Percentiles rank a stretch among this genome's conserved stretches.
phyloP scores from a whole-genome alignment of 331 rosid species.

The Rosa hybrid region DNA sequence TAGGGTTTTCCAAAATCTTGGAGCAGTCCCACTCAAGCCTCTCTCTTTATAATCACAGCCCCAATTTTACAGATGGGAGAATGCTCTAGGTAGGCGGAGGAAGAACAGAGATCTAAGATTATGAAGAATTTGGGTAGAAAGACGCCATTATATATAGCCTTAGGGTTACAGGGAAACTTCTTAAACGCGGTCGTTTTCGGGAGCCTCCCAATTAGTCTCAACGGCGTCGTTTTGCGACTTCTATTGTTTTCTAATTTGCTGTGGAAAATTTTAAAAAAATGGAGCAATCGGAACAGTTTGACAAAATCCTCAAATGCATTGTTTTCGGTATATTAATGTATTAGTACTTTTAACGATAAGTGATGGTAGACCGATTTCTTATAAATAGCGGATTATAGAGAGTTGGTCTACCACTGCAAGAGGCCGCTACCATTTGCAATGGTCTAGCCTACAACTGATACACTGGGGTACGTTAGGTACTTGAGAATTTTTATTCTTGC shows the following conservation, averaged over 20 bases:
- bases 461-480: background rate
- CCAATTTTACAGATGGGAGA: background rate
- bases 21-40: slow-evolving; percentile 45
- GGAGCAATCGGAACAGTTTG: too few relatives aligned
- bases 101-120: background rate
- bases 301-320: too few relatives aligned
- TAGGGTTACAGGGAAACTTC: background rate
- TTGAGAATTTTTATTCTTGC: background rate
- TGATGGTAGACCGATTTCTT: too few relatives aligned
- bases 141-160: slow-evolving; percentile 7
- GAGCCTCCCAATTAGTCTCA: background rate
- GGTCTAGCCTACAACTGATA: too few relatives aligned
- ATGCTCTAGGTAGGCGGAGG: background rate
- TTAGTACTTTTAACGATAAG: too few relatives aligned
- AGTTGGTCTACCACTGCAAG: too few relatives aligned
- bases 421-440: too few relatives aligned
- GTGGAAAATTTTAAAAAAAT: too few relatives aligned
- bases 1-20: background rate
- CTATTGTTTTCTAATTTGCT: too few relatives aligned
- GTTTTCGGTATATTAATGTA: too few relatives aligned
- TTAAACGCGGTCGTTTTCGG: background rate
- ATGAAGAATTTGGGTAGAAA: background rate
- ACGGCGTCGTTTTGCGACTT: background rate
- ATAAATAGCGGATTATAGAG: too few relatives aligned
- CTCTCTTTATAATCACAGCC: slow-evolving; percentile 54